Evolutionary conservation across 495 filamentous ascomycete species (phyloP).

Genomic region (Penicillium crystallinum): DNA sequence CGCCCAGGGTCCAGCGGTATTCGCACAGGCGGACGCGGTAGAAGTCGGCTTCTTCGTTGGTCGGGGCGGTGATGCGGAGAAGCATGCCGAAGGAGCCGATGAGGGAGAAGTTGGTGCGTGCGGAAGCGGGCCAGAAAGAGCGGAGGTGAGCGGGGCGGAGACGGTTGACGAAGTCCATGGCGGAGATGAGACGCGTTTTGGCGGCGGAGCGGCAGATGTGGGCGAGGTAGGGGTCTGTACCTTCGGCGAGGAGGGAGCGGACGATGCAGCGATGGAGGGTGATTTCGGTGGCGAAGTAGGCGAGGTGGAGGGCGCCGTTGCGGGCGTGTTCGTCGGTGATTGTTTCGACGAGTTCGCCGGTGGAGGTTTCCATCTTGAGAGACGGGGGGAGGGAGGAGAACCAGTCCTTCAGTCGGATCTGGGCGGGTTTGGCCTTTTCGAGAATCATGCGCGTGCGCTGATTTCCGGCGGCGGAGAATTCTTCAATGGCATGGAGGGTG

Average conservation of each 20-base stretch:
- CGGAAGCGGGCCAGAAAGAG: conserved; percentile 52
- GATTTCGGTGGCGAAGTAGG: conserved; percentile 59
- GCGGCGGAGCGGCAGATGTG: conserved; percentile 92
- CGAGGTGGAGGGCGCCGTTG: conserved; percentile 54
- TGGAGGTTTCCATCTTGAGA: conserved; percentile 50
- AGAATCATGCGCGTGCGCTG: conserved; percentile 51
- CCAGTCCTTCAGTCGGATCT: conserved; percentile 56
- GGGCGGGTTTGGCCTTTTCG: conserved; percentile 56
- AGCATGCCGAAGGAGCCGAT: conserved; percentile 57
- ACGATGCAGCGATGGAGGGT: conserved; percentile 58
- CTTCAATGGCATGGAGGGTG: conserved; percentile 51
- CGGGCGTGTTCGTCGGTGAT: conserved; percentile 38
- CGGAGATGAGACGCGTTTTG: conserved; percentile 52
- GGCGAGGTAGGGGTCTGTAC: conserved; percentile 56
- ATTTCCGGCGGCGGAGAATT: conserved; percentile 44
- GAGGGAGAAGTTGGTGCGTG: conserved; percentile 50
- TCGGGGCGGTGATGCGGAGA: conserved; percentile 80
- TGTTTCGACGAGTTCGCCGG: conserved; percentile 36
- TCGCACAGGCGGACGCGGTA: conserved; percentile 80
- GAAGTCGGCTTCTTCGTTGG: conserved; percentile 90
- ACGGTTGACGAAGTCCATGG: conserved; percentile 56
- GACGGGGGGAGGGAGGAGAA: conserved; percentile 48
- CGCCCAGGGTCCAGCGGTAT: conserved; percentile 89
- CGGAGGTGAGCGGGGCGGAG: conserved; percentile 49
- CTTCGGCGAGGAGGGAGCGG: conserved; percentile 41